Percentiles rank a stretch among this genome's conserved stretches.
These are phyloP conservation scores for Chimonanthus praecox DNA, from an alignment of 164 flowering plant species.

Conservation along the genomic window DNA sequence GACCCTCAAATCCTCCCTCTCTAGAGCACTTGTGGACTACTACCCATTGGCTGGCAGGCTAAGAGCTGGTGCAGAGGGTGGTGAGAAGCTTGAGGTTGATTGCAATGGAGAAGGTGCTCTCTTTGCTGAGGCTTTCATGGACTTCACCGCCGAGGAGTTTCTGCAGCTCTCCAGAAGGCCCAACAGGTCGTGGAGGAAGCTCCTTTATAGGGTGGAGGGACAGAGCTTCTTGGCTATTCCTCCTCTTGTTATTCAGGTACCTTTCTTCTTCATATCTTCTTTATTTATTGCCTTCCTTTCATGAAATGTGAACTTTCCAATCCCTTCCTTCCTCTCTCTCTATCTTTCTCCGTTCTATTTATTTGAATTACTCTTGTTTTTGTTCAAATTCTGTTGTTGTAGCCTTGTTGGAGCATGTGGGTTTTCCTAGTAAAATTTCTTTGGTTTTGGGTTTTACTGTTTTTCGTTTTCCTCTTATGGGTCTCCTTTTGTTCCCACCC, in stretches of 20 bases:
- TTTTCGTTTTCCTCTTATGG: too few relatives aligned
- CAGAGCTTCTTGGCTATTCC: conserved; percentile 64
- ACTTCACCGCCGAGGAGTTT: conserved; percentile 55
- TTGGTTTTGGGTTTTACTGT: too few relatives aligned
- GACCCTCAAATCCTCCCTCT: conserved; percentile 48
- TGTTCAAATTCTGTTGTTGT: neutral
- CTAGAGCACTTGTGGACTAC: conserved; percentile 62
- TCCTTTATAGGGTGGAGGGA: conserved; percentile 59
- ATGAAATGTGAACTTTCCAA: too few relatives aligned
- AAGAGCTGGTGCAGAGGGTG: conserved; percentile 26
- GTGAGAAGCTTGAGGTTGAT: conserved; percentile 66
- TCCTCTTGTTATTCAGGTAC: conserved; percentile 83
- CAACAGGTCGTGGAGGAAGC: conserved; percentile 77
- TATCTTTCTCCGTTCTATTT: neutral
- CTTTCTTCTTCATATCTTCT: neutral
- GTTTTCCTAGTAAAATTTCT: too few relatives aligned
- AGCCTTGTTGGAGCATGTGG: neutral
- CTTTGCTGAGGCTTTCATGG: conserved; percentile 77
- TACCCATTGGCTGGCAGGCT: conserved; percentile 93
- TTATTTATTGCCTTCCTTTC: neutral
- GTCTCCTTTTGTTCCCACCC: too few relatives aligned
- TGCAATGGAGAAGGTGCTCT: conserved; percentile 87
- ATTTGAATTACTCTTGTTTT: too few relatives aligned
- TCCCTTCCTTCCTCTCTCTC: neutral
- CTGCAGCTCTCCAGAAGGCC: conserved; percentile 44